Conservation (phyloP, 768 basidiomycete genomes). For the Termitomyces sp. region DNA sequence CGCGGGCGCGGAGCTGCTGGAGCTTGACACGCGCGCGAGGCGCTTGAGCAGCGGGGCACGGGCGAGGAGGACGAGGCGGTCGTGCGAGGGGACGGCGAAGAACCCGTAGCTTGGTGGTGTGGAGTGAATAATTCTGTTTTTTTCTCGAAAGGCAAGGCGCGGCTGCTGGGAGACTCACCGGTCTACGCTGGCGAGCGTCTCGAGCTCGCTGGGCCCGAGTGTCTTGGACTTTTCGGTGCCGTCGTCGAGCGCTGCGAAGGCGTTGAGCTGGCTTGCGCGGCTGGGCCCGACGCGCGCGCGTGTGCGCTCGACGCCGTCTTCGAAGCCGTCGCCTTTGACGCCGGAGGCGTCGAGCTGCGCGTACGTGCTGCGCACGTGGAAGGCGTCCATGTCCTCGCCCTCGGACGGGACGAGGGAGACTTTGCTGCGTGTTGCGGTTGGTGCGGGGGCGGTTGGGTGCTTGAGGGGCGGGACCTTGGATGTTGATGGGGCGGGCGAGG, state of each 20-base stretch:
- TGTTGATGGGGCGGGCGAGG: conserved; percentile 21
- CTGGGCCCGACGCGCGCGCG: conserved; percentile 62
- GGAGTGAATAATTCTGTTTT: conserved; percentile 9
- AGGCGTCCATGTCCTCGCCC: conserved; percentile 79
- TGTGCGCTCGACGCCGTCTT: conserved; percentile 92
- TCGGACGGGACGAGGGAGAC: conserved; percentile 67
- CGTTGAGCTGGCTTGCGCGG: conserved; percentile 56
- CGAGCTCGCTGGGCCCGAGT: conserved; percentile 68
- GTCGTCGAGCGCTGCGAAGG: conserved; percentile 52
- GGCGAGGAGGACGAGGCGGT: conserved; percentile 75
- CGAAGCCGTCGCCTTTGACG: conserved; percentile 93
- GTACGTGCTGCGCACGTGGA: conserved; percentile 83
- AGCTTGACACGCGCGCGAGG: conserved; percentile 39
- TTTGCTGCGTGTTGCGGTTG: conserved; percentile 39
- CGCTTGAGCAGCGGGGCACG: conserved; percentile 60
- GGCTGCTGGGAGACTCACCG: conserved; percentile 50
- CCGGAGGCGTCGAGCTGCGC: conserved; percentile 86
- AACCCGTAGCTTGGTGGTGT: conserved; percentile 77
- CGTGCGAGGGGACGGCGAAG: conserved; percentile 75
- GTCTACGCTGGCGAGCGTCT: conserved; percentile 76
- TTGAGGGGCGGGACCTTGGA: conserved; percentile 25
- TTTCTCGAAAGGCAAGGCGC: background rate
- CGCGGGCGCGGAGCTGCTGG: conserved; percentile 41
- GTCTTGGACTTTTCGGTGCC: conserved; percentile 62
- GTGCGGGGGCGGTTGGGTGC: conserved; percentile 27